Evolutionary conservation across 106 monocot species (phyloP).

Genomic region (Alisma plantagoaquatica): DNA sequence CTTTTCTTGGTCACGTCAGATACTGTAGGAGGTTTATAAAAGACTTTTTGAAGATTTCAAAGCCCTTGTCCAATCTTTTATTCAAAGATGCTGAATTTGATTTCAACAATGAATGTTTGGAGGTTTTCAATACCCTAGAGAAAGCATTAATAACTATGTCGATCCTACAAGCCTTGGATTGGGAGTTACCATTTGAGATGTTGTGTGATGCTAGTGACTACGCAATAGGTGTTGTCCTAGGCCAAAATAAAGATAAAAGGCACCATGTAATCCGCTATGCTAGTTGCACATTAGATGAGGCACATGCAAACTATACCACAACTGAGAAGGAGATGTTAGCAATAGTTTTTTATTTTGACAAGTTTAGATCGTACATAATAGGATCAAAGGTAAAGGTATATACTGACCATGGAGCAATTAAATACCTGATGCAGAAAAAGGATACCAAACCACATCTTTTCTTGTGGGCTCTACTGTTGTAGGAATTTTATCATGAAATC

Average conservation of each 20-base stretch:
- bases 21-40: neutral
- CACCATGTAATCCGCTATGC: neutral
- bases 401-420: constrained; percentile 1
- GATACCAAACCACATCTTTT: constrained; percentile 1
- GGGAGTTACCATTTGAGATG: neutral
- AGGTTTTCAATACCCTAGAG: neutral
- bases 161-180: neutral
- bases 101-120: neutral
- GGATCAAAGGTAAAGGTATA: neutral
- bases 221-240: neutral
- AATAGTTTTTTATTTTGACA: neutral
- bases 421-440: neutral
- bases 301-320: neutral
- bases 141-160: neutral
- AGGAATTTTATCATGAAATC: constrained; percentile 3
- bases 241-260: neutral
- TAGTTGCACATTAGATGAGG: neutral
- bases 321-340: constrained; percentile 1
- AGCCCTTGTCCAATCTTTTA: neutral
- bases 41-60: neutral
- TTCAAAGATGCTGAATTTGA: neutral
- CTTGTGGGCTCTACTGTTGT: neutral
- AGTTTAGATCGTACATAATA: neutral
- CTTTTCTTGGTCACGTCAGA: neutral
- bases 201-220: constrained; percentile 1